phyloP scores from a whole-genome alignment of 805 yeast species.

The Wickerhamiella hasegawae region DNA sequence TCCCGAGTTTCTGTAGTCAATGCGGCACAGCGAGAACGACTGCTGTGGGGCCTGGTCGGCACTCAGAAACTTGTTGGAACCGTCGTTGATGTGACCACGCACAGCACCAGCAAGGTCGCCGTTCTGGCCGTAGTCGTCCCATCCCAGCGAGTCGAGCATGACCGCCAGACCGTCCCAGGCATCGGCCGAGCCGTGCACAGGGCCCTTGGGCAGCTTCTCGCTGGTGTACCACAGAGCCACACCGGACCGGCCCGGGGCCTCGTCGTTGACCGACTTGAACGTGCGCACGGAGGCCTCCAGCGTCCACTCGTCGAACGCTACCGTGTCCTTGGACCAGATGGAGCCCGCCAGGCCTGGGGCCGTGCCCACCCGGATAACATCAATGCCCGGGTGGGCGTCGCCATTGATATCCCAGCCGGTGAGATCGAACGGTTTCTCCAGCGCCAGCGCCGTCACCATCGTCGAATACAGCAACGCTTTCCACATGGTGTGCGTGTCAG shows the following conservation, averaged over 20 bases:
- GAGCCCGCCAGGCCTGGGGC: constrained; percentile 15
- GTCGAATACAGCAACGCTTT: too few species aligned
- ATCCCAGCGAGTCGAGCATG: constrained; percentile 22
- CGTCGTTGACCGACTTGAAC: constrained; percentile 16
- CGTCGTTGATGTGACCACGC: constrained; percentile 27
- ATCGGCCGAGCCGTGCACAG: constrained; percentile 24
- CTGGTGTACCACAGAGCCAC: constrained; percentile 24
- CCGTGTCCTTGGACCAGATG: constrained; percentile 20
- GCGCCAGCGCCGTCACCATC: too few species aligned
- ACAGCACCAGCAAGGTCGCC: constrained; percentile 15
- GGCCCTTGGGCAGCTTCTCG: constrained; percentile 17
- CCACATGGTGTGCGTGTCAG: too few species aligned
- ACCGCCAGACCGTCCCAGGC: constrained; percentile 27
- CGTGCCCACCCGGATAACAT: constrained; percentile 10
- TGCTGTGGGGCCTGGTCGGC: constrained; percentile 16
- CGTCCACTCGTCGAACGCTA: constrained; percentile 22
- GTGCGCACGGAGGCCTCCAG: constrained; percentile 18
- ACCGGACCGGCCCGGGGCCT: constrained; percentile 21
- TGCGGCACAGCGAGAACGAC: constrained; percentile 23
- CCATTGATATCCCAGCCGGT: constrained; percentile 8
- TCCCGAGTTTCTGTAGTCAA: constrained; percentile 23
- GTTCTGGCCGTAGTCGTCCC: constrained; percentile 9
- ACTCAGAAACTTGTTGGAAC: constrained; percentile 15
- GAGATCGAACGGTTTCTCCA: constrained; percentile 8
- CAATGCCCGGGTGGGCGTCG: constrained; percentile 7